Conservation (phyloP, 1,139 yeast species). For the Yamadazyma pseudoaaseri region DNA sequence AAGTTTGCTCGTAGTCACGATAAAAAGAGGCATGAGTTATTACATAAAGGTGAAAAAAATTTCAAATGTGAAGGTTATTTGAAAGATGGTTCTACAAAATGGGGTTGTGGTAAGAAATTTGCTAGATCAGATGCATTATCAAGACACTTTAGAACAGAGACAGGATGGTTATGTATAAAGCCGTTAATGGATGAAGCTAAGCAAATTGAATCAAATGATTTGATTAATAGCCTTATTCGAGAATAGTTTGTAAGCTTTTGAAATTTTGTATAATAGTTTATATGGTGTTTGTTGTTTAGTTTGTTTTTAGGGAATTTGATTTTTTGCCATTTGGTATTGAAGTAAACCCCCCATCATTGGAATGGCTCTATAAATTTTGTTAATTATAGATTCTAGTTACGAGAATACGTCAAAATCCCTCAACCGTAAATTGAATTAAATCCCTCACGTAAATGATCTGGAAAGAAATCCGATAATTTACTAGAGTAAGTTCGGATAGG, state of each 20-base stretch:
- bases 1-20: conserved; percentile 59
- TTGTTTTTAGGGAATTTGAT: too few relatives aligned
- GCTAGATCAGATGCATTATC: conserved; percentile 59
- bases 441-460: too few relatives aligned
- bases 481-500: too few relatives aligned
- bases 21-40: conserved; percentile 52
- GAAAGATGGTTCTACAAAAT: conserved; percentile 48
- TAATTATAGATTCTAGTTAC: too few relatives aligned
- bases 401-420: too few relatives aligned
- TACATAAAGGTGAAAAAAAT: conserved; percentile 55
- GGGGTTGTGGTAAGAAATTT: conserved; percentile 63
- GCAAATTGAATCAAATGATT: conserved; percentile 17
- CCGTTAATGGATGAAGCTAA: conserved; percentile 55
- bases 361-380: too few relatives aligned
- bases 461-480: too few relatives aligned
- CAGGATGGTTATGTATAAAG: conserved; percentile 56
- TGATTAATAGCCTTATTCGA: conserved; percentile 9
- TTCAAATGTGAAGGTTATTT: conserved; percentile 55
- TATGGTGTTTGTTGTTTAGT: too few relatives aligned
- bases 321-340: too few relatives aligned
- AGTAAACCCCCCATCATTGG: too few relatives aligned
- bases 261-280: too few relatives aligned
- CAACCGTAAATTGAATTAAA: too few relatives aligned
- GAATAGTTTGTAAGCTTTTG: neutral
- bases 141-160: conserved; percentile 57